phyloP scores from a whole-genome alignment of 2,329 filamentous ascomycete species.

The Berkeleyomyces basicola region DNA sequence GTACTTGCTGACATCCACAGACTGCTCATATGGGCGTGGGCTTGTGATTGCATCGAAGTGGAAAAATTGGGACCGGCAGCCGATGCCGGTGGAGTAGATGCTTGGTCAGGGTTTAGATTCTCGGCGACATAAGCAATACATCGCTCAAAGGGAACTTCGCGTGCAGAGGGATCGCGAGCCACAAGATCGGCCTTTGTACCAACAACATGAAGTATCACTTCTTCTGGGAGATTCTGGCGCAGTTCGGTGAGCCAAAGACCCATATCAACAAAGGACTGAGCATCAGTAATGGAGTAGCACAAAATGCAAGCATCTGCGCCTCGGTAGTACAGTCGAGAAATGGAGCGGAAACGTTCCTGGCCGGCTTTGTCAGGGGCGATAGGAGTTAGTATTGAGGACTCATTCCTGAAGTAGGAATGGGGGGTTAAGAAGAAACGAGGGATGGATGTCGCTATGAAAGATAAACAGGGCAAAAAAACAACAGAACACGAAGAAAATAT shows the following conservation, averaged over 20 bases:
- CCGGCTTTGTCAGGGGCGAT: constrained; percentile 36
- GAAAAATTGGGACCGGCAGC: constrained; percentile 26
- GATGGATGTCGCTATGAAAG: neutral
- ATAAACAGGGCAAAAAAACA: neutral
- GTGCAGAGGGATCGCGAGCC: constrained; percentile 57
- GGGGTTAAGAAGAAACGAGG: neutral
- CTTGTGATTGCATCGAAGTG: constrained; percentile 17
- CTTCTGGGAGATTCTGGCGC: constrained; percentile 56
- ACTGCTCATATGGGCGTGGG: constrained; percentile 11
- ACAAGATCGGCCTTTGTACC: constrained; percentile 90
- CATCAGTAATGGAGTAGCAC: constrained; percentile 87
- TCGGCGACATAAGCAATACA: constrained; percentile 94
- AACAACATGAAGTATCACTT: constrained; percentile 83
- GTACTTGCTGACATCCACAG: constrained; percentile 12
- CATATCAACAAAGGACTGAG: constrained; percentile 78
- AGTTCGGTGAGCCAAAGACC: constrained; percentile 78
- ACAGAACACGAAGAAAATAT: constrained; percentile 11
- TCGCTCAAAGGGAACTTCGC: constrained; percentile 82
- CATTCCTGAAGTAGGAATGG: constrained; percentile 1
- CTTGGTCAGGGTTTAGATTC: constrained; percentile 59
- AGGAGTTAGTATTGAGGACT: neutral
- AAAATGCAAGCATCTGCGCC: constrained; percentile 87
- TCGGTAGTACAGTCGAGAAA: constrained; percentile 89
- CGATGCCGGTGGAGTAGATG: constrained; percentile 50
- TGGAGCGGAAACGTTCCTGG: constrained; percentile 87